phyloP scores from a whole-genome alignment of 2,329 filamentous ascomycete species.

The Colletotrichum sp. region DNA sequence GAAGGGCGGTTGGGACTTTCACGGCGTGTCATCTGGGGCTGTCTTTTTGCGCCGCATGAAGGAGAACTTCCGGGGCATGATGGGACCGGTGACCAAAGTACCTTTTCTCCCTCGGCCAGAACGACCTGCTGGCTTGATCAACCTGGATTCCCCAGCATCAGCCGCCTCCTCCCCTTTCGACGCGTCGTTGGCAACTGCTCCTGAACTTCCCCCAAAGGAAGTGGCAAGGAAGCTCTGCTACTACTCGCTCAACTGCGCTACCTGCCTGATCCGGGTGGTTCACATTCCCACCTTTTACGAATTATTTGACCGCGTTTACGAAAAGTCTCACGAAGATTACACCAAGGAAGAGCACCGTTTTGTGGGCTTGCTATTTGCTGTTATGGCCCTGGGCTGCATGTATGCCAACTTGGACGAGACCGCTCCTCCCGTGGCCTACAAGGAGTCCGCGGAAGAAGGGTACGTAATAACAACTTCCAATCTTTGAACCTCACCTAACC shows the following conservation, averaged over 20 bases:
- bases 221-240: conserved; percentile 58
- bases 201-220: conserved; percentile 73
- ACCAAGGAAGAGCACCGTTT: conserved; percentile 70
- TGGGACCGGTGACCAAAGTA: conserved; percentile 67
- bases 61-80: conserved; percentile 81
- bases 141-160: conserved; percentile 71
- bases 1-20: conserved; percentile 91
- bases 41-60: conserved; percentile 88
- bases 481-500: conserved; percentile 23
- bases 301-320: conserved; percentile 79
- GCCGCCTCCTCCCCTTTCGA: conserved; percentile 68
- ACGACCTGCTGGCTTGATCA: conserved; percentile 52
- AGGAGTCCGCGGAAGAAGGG: conserved; percentile 61
- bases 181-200: conserved; percentile 54
- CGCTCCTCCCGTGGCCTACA: conserved; percentile 52
- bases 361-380: conserved; percentile 72
- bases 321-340: conserved; percentile 66
- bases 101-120: conserved; percentile 62
- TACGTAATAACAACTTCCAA: conserved; percentile 33
- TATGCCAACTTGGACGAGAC: conserved; percentile 65
- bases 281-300: conserved; percentile 83
- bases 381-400: conserved; percentile 75
- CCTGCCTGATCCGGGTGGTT: conserved; percentile 70
- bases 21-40: conserved; percentile 89
- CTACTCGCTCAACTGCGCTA: conserved; percentile 61